These are phyloP conservation scores for Cladosporium austrohemisphaericum DNA, from an alignment of 2,329 filamentous ascomycete species.

Conservation along the genomic window DNA sequence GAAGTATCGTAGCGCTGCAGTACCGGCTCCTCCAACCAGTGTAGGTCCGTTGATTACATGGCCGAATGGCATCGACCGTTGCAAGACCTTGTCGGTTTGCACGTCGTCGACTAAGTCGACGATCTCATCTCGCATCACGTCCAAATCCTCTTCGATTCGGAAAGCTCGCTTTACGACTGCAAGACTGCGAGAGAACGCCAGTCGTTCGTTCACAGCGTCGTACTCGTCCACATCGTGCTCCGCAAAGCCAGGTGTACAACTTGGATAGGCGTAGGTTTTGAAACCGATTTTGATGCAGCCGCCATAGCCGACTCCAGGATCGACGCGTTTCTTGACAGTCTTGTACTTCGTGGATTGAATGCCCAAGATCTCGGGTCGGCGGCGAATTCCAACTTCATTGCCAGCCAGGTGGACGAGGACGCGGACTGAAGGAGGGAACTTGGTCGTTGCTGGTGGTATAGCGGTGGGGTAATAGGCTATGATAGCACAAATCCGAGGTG, in stretches of 20 bases:
- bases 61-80: constrained; percentile 37
- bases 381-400: constrained; percentile 46
- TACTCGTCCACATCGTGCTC: constrained; percentile 67
- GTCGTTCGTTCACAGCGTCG: constrained; percentile 58
- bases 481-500: constrained; percentile 55
- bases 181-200: constrained; percentile 67
- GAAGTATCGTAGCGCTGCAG: constrained; percentile 46
- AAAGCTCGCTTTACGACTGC: constrained; percentile 59
- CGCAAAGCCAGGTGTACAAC: constrained; percentile 62
- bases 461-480: constrained; percentile 61
- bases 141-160: constrained; percentile 44
- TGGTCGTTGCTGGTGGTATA: constrained; percentile 50
- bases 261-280: constrained; percentile 53
- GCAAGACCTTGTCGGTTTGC: constrained; percentile 29
- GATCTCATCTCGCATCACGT: constrained; percentile 41
- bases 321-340: constrained; percentile 47
- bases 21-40: constrained; percentile 44
- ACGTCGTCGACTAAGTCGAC: constrained; percentile 12
- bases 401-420: constrained; percentile 58
- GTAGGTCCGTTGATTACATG: constrained; percentile 44
- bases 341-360: constrained; percentile 49
- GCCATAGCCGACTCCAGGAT: constrained; percentile 50
- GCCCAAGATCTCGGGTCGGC: constrained; percentile 49
- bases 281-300: constrained; percentile 44
- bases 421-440: constrained; percentile 41